phyloP scores from a whole-genome alignment of 768 basidiomycete genomes.

The Cystobasidium onofrii region DNA sequence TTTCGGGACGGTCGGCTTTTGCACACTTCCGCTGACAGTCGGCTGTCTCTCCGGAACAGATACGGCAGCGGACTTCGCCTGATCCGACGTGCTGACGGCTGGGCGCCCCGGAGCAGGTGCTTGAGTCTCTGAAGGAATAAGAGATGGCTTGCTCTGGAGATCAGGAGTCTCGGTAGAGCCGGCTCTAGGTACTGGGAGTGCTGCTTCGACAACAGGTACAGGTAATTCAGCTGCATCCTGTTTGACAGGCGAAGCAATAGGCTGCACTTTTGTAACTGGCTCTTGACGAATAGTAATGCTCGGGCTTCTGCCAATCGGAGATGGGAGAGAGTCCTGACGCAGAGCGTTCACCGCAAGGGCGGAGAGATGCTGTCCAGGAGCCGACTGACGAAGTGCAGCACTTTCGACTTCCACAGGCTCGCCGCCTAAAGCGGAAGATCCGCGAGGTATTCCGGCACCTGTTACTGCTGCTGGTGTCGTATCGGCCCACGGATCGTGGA shows the following conservation, averaged over 20 bases:
- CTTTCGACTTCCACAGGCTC: not conserved
- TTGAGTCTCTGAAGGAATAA: not conserved
- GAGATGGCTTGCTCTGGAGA: not conserved
- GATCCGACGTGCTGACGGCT: not conserved
- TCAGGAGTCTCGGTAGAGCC: not conserved
- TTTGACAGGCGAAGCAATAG: not conserved
- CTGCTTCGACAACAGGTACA: not conserved
- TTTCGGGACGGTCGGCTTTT: not conserved
- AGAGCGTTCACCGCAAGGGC: not conserved
- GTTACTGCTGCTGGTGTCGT: not conserved
- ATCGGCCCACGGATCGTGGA: slow-evolving; percentile 27
- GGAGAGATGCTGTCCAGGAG: not conserved
- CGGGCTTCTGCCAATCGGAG: not conserved
- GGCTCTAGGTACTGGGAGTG: not conserved
- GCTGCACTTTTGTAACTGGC: slow-evolving; percentile 8
- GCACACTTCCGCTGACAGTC: not conserved
- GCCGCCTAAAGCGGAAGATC: not conserved
- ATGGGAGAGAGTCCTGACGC: not conserved
- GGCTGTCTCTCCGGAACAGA: not conserved
- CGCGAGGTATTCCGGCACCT: not conserved
- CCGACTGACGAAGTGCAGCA: not conserved
- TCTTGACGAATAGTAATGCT: not conserved
- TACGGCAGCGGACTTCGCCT: not conserved
- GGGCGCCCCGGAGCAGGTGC: not conserved
- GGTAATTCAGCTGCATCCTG: not conserved